These are phyloP conservation scores for Pseudopithomyces chartarum DNA, from an alignment of 2,329 filamentous ascomycete species.

Conservation along the genomic window DNA sequence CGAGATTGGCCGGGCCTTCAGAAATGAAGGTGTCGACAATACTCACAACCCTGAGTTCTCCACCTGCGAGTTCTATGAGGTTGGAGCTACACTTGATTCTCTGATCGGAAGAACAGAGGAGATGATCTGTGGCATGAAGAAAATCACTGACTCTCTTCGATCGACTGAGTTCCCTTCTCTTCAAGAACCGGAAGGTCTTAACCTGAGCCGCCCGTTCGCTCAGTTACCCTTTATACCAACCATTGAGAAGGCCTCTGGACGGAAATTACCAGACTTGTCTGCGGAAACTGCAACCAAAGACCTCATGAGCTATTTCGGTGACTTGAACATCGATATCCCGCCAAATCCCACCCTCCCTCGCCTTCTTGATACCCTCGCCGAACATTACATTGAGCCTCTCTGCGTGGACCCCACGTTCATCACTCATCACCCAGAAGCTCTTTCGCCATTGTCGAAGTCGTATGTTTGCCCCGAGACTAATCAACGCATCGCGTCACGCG, in stretches of 20 bases:
- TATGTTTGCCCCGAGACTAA: conserved; percentile 69
- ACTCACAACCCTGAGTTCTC: conserved; percentile 98
- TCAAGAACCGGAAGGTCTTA: conserved; percentile 52
- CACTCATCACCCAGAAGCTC: conserved; percentile 83
- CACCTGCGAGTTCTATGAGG: conserved; percentile 95
- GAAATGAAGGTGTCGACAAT: conserved; percentile 75
- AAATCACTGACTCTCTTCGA: conserved; percentile 52
- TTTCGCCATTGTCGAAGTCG: conserved; percentile 90
- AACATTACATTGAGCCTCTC: conserved; percentile 76
- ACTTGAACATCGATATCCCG: conserved; percentile 56
- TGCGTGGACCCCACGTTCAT: conserved; percentile 81
- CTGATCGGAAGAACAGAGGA: conserved; percentile 77
- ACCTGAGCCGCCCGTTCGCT: conserved; percentile 64
- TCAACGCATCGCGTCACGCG: conserved; percentile 78
- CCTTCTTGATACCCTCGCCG: conserved; percentile 81
- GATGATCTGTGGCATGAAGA: conserved; percentile 58
- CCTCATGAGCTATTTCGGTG: conserved; percentile 61
- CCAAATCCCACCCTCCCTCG: conserved; percentile 63
- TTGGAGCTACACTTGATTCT: conserved; percentile 76
- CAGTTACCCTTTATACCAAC: conserved; percentile 81
- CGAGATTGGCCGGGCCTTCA: conserved; percentile 89
- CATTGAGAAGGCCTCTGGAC: conserved; percentile 70
- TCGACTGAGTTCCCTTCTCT: conserved; percentile 36
- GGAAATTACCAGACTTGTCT: conserved; percentile 63
- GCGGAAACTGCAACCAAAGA: conserved; percentile 61